Evolutionary conservation across 495 filamentous ascomycete genomes (phyloP).

Genomic region (Bombardia bombarda): DNA sequence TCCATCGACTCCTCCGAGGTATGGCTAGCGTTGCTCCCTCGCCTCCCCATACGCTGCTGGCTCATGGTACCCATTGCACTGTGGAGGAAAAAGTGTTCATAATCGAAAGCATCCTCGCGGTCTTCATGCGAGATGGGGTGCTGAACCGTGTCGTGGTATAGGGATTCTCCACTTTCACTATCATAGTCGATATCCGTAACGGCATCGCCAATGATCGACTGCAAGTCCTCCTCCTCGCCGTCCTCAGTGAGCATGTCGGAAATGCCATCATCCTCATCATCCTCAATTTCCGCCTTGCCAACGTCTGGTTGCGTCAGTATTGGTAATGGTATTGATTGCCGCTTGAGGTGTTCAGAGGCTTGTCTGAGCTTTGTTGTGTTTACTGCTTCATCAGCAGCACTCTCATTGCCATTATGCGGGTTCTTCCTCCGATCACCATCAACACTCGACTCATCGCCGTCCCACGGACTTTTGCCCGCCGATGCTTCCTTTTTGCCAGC

Average conservation of each 20-base stretch:
- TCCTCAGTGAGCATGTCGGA: slow-evolving; percentile 30
- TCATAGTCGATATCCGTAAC: slow-evolving; percentile 24
- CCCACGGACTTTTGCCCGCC: slow-evolving; percentile 20
- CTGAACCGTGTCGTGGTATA: slow-evolving; percentile 49
- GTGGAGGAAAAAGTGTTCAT: slow-evolving; percentile 91
- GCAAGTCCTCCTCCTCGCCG: slow-evolving; percentile 15
- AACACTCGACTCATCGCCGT: slow-evolving; percentile 27
- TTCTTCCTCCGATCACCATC: slow-evolving; percentile 12
- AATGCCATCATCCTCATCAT: slow-evolving; percentile 16
- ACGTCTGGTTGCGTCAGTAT: not conserved
- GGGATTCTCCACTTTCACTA: slow-evolving; percentile 45
- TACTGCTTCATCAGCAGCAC: slow-evolving; percentile 12
- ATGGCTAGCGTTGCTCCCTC: slow-evolving; percentile 46
- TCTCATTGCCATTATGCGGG: not conserved
- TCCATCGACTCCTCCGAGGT: slow-evolving; percentile 66
- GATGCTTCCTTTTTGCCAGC: slow-evolving; percentile 5
- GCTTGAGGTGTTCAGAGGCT: slow-evolving; percentile 6
- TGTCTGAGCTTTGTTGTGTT: slow-evolving; percentile 5
- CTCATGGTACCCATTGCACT: slow-evolving; percentile 72
- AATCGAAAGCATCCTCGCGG: slow-evolving; percentile 94
- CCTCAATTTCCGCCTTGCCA: slow-evolving; percentile 2
- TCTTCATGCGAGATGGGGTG: slow-evolving; percentile 70
- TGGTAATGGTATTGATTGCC: not conserved
- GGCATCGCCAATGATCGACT: slow-evolving; percentile 6
- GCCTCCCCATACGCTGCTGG: slow-evolving; percentile 33